Conservation (phyloP, 306 rosid species). For the Inga oerstediana region DNA sequence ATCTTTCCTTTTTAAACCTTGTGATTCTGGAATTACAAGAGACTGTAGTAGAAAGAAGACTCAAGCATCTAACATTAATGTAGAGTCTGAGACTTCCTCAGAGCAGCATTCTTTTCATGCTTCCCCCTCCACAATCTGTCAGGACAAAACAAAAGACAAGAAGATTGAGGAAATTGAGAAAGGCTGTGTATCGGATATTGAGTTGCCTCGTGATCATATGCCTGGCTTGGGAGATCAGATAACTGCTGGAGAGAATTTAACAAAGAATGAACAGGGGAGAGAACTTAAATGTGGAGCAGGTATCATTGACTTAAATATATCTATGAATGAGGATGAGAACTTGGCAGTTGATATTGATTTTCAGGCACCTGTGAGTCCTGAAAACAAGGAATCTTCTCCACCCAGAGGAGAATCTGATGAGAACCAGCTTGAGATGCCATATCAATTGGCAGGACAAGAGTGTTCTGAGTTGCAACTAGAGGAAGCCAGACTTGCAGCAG, state of each 20-base stretch:
- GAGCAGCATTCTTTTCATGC: constrained; percentile 32
- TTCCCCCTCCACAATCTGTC: constrained; percentile 31
- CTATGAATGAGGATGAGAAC: constrained; percentile 48
- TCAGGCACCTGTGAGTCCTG: constrained; percentile 74
- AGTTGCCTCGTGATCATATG: constrained; percentile 28
- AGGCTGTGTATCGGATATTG: constrained; percentile 33
- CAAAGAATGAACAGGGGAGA: constrained; percentile 33
- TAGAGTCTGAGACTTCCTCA: constrained; percentile 25
- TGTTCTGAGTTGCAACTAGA: constrained; percentile 48
- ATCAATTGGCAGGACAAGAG: constrained; percentile 42
- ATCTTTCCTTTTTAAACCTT: constrained; percentile 19
- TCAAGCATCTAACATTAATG: constrained; percentile 26
- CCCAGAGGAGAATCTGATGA: constrained; percentile 74
- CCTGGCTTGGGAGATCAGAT: constrained; percentile 30
- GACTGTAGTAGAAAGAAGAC: constrained; percentile 24
- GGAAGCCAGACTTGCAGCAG: constrained; percentile 58
- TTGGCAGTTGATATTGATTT: constrained; percentile 45
- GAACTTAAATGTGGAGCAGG: constrained; percentile 37
- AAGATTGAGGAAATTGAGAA: constrained; percentile 34
- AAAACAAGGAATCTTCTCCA: constrained; percentile 70
- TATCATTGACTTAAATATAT: constrained; percentile 66
- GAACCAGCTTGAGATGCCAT: constrained; percentile 47
- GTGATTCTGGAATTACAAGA: constrained; percentile 16
- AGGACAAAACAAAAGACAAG: constrained; percentile 26
- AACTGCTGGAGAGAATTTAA: constrained; percentile 33